Evolutionary conservation across 2,329 filamentous ascomycete species (phyloP).

Genomic region (Monosporascus sp.): DNA sequence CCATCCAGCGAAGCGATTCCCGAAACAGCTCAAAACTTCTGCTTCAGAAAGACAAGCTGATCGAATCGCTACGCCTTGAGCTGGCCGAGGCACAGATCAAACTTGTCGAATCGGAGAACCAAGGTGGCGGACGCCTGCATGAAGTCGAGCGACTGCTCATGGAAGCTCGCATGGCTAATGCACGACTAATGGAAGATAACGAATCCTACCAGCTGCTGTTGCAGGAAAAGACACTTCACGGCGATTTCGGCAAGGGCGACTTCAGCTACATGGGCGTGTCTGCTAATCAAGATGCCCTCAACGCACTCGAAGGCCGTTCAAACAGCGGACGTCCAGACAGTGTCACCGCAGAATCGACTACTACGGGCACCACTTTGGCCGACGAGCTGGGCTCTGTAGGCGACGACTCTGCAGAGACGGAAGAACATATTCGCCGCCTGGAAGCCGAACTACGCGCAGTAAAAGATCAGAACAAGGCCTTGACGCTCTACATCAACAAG

Average conservation of each 20-base stretch:
- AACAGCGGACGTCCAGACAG: conserved; percentile 19
- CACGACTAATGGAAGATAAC: conserved; percentile 94
- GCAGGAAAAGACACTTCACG: conserved; percentile 91
- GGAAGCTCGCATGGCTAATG: conserved; percentile 93
- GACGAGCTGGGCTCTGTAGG: conserved; percentile 75
- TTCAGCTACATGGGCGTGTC: conserved; percentile 63
- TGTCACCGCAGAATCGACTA: conserved; percentile 21
- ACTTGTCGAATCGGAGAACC: conserved; percentile 87
- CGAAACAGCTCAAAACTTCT: conserved; percentile 85
- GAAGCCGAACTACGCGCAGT: conserved; percentile 74
- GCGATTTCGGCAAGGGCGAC: conserved; percentile 79
- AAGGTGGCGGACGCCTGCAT: conserved; percentile 78
- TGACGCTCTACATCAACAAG: conserved; percentile 97
- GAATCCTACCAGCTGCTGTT: conserved; percentile 95
- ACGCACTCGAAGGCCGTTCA: conserved; percentile 54
- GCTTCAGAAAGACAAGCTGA: conserved; percentile 92
- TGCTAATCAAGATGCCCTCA: conserved; percentile 60
- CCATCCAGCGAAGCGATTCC: conserved; percentile 81
- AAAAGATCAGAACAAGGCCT: conserved; percentile 93
- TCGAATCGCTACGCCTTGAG: conserved; percentile 86
- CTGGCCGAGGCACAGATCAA: conserved; percentile 95
- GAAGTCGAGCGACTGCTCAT: conserved; percentile 88
- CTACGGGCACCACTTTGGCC: conserved; percentile 58
- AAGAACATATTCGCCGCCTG: conserved; percentile 62
- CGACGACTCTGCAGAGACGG: conserved; percentile 51